phyloP scores from a whole-genome alignment of 2,329 filamentous ascomycete species.

The Plenodomus tracheiphilus region DNA sequence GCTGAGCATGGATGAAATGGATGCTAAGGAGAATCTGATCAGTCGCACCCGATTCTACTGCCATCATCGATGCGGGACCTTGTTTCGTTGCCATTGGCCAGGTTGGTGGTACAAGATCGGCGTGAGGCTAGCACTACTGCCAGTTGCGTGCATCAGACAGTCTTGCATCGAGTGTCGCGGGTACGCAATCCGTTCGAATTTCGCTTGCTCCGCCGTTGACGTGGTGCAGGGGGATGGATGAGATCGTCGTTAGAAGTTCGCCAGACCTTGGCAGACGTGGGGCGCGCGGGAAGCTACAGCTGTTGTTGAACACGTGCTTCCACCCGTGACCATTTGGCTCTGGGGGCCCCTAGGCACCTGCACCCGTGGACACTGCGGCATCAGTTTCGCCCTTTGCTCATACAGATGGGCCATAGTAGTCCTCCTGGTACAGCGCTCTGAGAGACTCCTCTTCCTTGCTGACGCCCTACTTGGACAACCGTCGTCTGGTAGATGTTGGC shows the following conservation, averaged over 20 bases:
- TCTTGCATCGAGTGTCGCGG: too few species aligned
- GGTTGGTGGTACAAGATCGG: background rate
- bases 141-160: background rate
- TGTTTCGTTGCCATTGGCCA: background rate
- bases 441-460: too few species aligned
- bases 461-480: too few species aligned
- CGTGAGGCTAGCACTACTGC: background rate
- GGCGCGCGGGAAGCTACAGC: background rate
- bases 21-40: background rate
- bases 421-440: too few species aligned
- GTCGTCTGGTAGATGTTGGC: too few species aligned
- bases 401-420: too few species aligned
- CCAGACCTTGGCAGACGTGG: background rate
- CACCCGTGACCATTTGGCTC: background rate
- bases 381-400: too few species aligned
- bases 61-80: background rate
- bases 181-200: background rate
- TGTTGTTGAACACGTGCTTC: background rate
- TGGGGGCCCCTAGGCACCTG: too few species aligned
- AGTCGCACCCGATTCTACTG: background rate
- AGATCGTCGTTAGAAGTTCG: background rate
- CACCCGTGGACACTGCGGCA: too few species aligned
- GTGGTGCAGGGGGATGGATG: too few species aligned
- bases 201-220: background rate
- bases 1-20: background rate